Evolutionary conservation across 2,329 filamentous ascomycete species (phyloP), one percentile per base, ranked within the genome.

Genomic region (Ceratocystis alfenasii): DNA sequence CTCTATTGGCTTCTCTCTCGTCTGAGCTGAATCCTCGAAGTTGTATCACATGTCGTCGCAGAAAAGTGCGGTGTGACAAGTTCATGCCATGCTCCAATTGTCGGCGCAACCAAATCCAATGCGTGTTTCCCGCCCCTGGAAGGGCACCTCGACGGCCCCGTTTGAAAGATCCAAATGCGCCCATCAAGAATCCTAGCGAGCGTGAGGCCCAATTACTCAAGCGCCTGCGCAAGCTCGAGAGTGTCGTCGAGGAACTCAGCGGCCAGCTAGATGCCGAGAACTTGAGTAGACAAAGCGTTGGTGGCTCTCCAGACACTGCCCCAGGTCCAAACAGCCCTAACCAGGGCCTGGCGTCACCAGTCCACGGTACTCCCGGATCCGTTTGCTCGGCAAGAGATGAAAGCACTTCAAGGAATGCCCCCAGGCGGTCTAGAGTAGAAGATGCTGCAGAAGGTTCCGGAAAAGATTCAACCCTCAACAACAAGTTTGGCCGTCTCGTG

Each of bases 51-150:
- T 81, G 79, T 68, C 75, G 79, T 10, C 77, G 79, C 57, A 78
- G 85, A 68, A 87, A 89, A 74, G 88, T 91, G 65, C 87, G 87
- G 71, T 91, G 88, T 78, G 87, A 91, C 77, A 90, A 90, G 77
- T 80, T 83, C 71, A 84, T 89, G 78, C 86, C 87, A 17, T 91
- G 88, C 74, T 84, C 84, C 70, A 90, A 91, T 73, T 91, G 88
- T 73, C 82, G 82, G 53, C 83, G 86, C 69, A 86, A 86, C 50
- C 78, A 85, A 70, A 87, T 87, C 67, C 82, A 87, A 70, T 91
- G 88, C 74, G 77, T 89, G 62, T 91, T 89, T 72, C 88, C 88
- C 1, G 85, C 87, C 1, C 88, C 88, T 0, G 88, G 87, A 8
- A 81, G 88, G 65, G 87, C 87, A 5, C 87, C 87, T 8, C 80